A percentile compares a stretch with the other conserved stretches of the same genome.
These are phyloP conservation scores for Fusarium devonianum DNA, from an alignment of 2,329 filamentous ascomycete genomes.

Conservation along the genomic window DNA sequence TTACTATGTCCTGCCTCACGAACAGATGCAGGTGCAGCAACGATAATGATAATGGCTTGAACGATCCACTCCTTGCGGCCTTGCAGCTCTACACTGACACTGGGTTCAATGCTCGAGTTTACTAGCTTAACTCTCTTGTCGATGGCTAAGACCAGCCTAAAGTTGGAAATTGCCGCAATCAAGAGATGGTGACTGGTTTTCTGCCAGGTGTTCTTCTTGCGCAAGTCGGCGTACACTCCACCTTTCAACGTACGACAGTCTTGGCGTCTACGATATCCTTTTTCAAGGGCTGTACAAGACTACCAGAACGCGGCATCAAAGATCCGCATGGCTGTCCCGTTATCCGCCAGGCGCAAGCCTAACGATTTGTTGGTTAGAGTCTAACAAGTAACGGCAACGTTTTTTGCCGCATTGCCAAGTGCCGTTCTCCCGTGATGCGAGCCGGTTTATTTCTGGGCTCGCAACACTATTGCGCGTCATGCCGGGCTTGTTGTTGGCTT, in stretches of 20 bases:
- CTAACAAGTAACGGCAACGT: conserved; percentile 18
- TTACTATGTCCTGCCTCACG: conserved; percentile 21
- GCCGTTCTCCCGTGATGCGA: conserved; percentile 28
- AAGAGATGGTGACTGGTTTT: neutral
- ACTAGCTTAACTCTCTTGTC: neutral
- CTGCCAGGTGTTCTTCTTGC: conserved; percentile 4
- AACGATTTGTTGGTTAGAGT: neutral
- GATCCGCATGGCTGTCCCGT: neutral
- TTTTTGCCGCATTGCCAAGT: conserved; percentile 30
- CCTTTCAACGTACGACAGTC: conserved; percentile 9
- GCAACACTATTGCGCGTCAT: conserved; percentile 16
- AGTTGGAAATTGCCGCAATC: conserved; percentile 1
- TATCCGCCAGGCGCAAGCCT: conserved; percentile 9
- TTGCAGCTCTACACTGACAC: neutral
- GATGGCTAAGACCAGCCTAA: conserved; percentile 9
- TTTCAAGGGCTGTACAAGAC: conserved; percentile 6
- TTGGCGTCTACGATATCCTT: conserved; percentile 10
- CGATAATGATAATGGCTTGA: conserved; percentile 42
- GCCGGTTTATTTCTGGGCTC: conserved; percentile 11
- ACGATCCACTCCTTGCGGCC: conserved; percentile 21
- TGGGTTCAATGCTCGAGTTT: neutral
- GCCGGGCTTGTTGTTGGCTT: neutral
- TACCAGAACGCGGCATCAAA: neutral
- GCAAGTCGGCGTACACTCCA: conserved; percentile 15
- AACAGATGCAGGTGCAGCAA: conserved; percentile 26